Evolutionary conservation across 2,329 filamentous ascomycete genomes (phyloP), one percentile per base, ranked within the genome.

Genomic region (Aspergillus fischeri): DNA sequence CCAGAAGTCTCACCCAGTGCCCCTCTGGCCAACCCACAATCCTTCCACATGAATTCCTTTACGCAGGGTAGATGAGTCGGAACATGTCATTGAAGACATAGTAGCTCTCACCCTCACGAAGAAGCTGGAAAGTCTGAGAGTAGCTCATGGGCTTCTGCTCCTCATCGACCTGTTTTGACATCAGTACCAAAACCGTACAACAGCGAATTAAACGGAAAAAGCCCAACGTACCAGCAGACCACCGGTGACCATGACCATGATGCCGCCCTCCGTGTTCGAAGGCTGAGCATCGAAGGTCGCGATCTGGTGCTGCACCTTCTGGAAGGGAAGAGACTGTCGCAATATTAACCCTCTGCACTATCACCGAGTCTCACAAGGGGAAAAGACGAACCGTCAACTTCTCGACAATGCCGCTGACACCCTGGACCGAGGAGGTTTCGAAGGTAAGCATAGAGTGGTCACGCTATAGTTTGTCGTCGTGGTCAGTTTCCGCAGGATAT

Each of bases 21-120:
- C 35, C 45, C 14, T 27, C 27, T 32, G 24, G 14, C 47, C 44
- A 41, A 27, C 44, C 32, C 32, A 28, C 24, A 35, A 27, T 52
- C 14, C n/a, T 47, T 49, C 49, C 35, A 28, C 27, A 45, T 25
- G 17, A 20, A 29, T 42, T 35, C 27, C 48, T 60, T 63, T 60
- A 65, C 53, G 58, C 58, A 27, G 67, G 62, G 77, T 90, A 93
- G 66, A 96, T 84, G 61, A 97, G 85, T 78, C 90, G 90, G 86
- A 97, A 97, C 74, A 97, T 79, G 76, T 97, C 93, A 82, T 97
- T 97, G 80, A 87, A 88, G 73, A 97, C 89, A 75, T 85, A 97
- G 81, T 89, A 96, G 77, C 82, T 86, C 52, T 69, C 65, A 28
- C 77, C 77, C 55, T 91, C 88, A 60, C 86, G 87, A 64, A 86